Base-by-base conservation (phyloP, 352 stramenopile species). In the Phytophthora pini region DNA sequence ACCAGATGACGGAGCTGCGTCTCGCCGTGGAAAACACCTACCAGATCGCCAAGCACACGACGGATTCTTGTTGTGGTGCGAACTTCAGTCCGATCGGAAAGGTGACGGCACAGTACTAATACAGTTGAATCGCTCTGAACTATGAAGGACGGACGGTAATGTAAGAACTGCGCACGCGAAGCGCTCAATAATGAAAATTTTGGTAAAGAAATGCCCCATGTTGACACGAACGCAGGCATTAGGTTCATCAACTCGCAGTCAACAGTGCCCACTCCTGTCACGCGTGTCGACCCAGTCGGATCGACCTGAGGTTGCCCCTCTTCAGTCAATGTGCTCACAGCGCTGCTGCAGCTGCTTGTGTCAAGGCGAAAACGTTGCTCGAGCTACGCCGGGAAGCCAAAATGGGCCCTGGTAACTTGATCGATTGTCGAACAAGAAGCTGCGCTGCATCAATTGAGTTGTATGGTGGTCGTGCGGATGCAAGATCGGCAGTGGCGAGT, bases 1-100 rank as follows among this genome's bases (percentile, higher is more conserved):
- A 77, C 29, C 75, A 83, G 47, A 83, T 83, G 72, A 71, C 70
- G 26, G 62, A 81, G 63, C 66, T 83, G 55, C 72, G 70, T 2
- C 61, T 79, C 29, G 72, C 75, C 2, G 75, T 73, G 43, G 75
- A 83, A 58, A 77, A 79, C 60, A 78, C 76, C 47, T 83, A 83
- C 46, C 68, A 75, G 34, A 68, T 76, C 31, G 68, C 68, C 49
- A 79, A 79, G 54, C 61, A 72, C 49, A 82, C 70, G 29, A 77
- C 70, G 22, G 70, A 77, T 12, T 72, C 65, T 13, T 74, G 66
- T 34, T 74, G 61, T 20, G 61, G 50, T 24, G 44, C 55, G 29
- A 70, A 56, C 41, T 63, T 71, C 41, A 71, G 55, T 38, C 61
- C 54, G 3, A 49, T 61, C 12, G 60, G 40, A 10, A 74, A 65